Evolutionary conservation across 768 basidiomycete genomes (phyloP).

Genomic region (Amanita brunnescens): DNA sequence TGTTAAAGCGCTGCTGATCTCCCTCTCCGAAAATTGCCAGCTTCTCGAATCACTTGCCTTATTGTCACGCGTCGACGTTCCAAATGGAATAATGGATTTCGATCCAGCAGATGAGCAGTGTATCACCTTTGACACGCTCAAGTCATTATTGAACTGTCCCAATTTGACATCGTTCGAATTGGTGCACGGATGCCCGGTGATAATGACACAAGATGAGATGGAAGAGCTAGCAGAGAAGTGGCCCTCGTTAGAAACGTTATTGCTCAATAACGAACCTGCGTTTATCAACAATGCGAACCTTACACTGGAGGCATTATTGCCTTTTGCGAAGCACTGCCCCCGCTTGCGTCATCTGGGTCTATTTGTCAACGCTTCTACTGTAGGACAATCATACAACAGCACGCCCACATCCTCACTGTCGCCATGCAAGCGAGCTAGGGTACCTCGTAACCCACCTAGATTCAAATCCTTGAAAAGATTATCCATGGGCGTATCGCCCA

Average conservation of each 20-base stretch:
- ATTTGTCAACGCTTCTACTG: constrained; percentile 28
- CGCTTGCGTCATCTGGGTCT: constrained; percentile 32
- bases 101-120: constrained; percentile 17
- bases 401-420: constrained; percentile 12
- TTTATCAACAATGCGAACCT: constrained; percentile 21
- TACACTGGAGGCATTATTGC: constrained; percentile 29
- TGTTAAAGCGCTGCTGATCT: constrained; percentile 34
- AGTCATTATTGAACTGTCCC: constrained; percentile 26
- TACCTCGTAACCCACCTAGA: constrained; percentile 13
- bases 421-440: constrained; percentile 10
- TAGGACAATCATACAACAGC: constrained; percentile 14
- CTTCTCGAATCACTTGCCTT: constrained; percentile 37
- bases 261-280: constrained; percentile 39
- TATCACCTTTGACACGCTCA: constrained; percentile 25
- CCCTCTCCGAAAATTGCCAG: constrained; percentile 38
- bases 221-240: constrained; percentile 36
- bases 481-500: constrained; percentile 42
- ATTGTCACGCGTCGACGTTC: constrained; percentile 22
- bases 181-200: constrained; percentile 29
- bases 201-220: constrained; percentile 32
- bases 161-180: constrained; percentile 28
- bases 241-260: constrained; percentile 34
- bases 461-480: constrained; percentile 28
- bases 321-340: constrained; percentile 32
- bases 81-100: background rate